A percentile compares a stretch with the other conserved stretches of the same genome.
Conservation (phyloP, 768 basidiomycete species). For the Rhizopogon rudus region DNA sequence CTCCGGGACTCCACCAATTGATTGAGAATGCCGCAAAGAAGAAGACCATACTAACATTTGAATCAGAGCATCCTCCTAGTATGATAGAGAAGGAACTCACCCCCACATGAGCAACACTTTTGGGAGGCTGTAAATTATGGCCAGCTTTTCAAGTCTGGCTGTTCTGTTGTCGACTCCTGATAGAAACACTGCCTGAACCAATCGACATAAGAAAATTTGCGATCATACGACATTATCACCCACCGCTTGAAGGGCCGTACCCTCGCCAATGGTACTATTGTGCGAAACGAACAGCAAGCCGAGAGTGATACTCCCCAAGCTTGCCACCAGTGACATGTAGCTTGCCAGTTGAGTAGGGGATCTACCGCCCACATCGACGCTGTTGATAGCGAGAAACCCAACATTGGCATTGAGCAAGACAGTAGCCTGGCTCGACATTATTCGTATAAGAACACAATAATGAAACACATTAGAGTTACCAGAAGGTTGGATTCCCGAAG, state of each 20-base stretch:
- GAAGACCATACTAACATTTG: constrained; percentile 17
- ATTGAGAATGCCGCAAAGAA: constrained; percentile 20
- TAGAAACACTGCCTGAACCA: constrained; percentile 12
- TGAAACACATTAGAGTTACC: constrained; percentile 26
- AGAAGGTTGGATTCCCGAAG: constrained; percentile 50
- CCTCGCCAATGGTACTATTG: constrained; percentile 29
- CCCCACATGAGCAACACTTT: constrained; percentile 56
- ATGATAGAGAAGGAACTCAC: constrained; percentile 29
- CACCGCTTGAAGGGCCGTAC: constrained; percentile 31
- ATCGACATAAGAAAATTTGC: background rate
- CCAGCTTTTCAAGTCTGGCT: constrained; percentile 44
- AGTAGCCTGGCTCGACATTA: constrained; percentile 34
- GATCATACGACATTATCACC: constrained; percentile 10
- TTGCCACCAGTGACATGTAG: constrained; percentile 39
- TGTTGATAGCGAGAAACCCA: constrained; percentile 49
- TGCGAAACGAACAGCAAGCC: constrained; percentile 38
- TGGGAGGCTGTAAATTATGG: constrained; percentile 49
- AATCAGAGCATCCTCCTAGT: background rate
- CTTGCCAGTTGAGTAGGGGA: constrained; percentile 32
- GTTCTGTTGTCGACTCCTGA: constrained; percentile 15
- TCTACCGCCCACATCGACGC: constrained; percentile 23
- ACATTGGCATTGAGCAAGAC: constrained; percentile 58
- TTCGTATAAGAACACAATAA: background rate
- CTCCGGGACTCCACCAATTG: constrained; percentile 16
- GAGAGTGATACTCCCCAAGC: constrained; percentile 37